Percentiles rank a stretch among this genome's conserved stretches.
phyloP scores from a whole-genome alignment of 2,329 filamentous ascomycete species.

The Talaromyces sp. region DNA sequence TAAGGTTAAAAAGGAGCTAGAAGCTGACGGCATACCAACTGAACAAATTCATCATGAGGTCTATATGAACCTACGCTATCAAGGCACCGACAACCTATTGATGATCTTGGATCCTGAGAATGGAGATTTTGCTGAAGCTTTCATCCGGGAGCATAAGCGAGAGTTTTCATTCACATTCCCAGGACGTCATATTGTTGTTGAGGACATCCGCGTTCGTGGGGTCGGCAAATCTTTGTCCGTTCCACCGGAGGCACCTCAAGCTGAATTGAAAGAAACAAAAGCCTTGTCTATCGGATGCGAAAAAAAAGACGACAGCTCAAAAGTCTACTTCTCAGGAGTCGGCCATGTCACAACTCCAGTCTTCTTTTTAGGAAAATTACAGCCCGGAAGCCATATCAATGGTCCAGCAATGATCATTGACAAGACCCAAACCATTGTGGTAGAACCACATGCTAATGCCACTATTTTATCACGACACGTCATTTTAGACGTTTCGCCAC shows the following conservation, averaged over 20 bases:
- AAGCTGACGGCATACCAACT: slow-evolving; percentile 36
- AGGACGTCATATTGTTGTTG: slow-evolving; percentile 39
- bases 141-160: slow-evolving; percentile 37
- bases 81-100: slow-evolving; percentile 45
- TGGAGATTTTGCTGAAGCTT: slow-evolving; percentile 38
- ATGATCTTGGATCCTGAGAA: slow-evolving; percentile 38
- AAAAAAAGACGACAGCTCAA: slow-evolving; percentile 9
- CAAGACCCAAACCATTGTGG: slow-evolving; percentile 75
- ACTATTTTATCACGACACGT: slow-evolving; percentile 84
- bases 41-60: slow-evolving; percentile 35
- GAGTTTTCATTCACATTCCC: slow-evolving; percentile 43
- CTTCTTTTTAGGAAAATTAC: slow-evolving; percentile 26
- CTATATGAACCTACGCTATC: slow-evolving; percentile 43
- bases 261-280: slow-evolving; percentile 9
- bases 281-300: slow-evolving; percentile 21
- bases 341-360: slow-evolving; percentile 27
- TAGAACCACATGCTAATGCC: slow-evolving; percentile 73
- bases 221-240: slow-evolving; percentile 23
- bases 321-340: slow-evolving; percentile 29
- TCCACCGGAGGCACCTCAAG: slow-evolving; percentile 12
- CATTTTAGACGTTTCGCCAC: slow-evolving; percentile 69
- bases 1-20: slow-evolving; percentile 30
- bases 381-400: slow-evolving; percentile 21
- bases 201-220: slow-evolving; percentile 37
- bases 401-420: slow-evolving; percentile 60